A percentile compares a stretch with the other conserved stretches of the same genome.
These are phyloP conservation scores for Rhazya stricta DNA, from an alignment of 257 asterid genomes.

Conservation along the genomic window DNA sequence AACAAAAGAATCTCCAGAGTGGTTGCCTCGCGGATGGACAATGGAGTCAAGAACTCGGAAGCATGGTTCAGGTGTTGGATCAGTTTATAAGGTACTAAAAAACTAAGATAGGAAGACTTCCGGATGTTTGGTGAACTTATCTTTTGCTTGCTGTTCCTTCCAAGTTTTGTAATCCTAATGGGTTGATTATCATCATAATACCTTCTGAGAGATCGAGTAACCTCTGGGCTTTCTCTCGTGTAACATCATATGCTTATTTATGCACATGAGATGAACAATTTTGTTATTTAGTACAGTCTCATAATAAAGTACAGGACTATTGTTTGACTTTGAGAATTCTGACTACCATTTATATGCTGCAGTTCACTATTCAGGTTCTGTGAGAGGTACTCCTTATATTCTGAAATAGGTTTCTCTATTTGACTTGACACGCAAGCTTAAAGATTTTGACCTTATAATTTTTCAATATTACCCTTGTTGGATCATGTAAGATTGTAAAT, in stretches of 20 bases:
- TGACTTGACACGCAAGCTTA: not conserved
- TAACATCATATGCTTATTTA: not conserved
- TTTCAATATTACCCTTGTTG: not conserved
- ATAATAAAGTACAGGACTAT: not conserved
- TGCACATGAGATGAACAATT: not conserved
- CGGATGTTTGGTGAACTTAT: not conserved
- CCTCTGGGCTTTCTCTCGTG: not conserved
- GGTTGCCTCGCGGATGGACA: slow-evolving; percentile 12
- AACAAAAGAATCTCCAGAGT: slow-evolving; percentile 2
- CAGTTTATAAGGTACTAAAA: slow-evolving; percentile 9
- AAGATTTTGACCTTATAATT: not conserved
- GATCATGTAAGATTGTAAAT: not conserved
- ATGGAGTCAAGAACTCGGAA: slow-evolving; percentile 6
- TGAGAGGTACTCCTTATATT: not conserved
- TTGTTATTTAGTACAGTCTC: not conserved
- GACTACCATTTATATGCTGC: slow-evolving; percentile 5
- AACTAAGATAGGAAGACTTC: not conserved
- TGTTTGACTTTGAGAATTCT: not conserved
- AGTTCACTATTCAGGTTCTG: not conserved
- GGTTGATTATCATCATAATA: not conserved
- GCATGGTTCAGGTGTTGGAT: not conserved
- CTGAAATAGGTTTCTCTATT: not conserved
- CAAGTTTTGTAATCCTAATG: not conserved
- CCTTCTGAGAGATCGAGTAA: not conserved
- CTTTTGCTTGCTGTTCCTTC: not conserved